Percentiles rank a stretch among this genome's conserved stretches.
Evolutionary conservation across 2,329 filamentous ascomycete genomes (phyloP).

Genomic region (Ophiosphaerella narmari): DNA sequence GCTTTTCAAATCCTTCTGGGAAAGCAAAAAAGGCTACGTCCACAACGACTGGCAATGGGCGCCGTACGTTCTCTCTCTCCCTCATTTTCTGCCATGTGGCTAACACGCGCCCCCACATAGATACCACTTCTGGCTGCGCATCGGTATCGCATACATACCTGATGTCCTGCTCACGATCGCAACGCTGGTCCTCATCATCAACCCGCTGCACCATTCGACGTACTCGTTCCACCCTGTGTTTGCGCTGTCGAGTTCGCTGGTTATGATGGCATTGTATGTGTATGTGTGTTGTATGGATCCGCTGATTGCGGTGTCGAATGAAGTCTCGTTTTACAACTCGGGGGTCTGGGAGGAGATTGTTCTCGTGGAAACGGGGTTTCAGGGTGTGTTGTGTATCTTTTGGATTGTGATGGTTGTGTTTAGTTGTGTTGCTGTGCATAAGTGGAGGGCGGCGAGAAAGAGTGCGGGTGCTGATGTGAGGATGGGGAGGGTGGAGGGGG

Average conservation of each 20-base stretch:
- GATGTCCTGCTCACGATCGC: constrained; percentile 3
- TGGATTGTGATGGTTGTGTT: constrained; percentile 5
- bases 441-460: constrained; percentile 4
- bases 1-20: constrained; percentile 7
- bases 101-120: neutral
- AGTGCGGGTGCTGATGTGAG: neutral
- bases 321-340: neutral
- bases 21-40: neutral
- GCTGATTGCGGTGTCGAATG: constrained; percentile 1
- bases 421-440: constrained; percentile 5
- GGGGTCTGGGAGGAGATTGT: constrained; percentile 3
- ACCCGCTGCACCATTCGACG: constrained; percentile 1
- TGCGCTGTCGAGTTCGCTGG: constrained; percentile 5
- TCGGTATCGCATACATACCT: constrained; percentile 7
- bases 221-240: constrained; percentile 9
- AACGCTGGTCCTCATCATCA: constrained; percentile 2
- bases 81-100: neutral
- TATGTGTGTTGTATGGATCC: constrained; percentile 2
- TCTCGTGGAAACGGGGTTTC: constrained; percentile 3
- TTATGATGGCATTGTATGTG: constrained; percentile 4
- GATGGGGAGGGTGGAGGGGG: neutral
- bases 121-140: constrained; percentile 11
- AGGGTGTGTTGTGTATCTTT: constrained; percentile 1
- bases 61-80: constrained; percentile 1
- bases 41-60: neutral